Conservation (phyloP, 148 eudicot genomes). For the Agrostemma githago region DNA sequence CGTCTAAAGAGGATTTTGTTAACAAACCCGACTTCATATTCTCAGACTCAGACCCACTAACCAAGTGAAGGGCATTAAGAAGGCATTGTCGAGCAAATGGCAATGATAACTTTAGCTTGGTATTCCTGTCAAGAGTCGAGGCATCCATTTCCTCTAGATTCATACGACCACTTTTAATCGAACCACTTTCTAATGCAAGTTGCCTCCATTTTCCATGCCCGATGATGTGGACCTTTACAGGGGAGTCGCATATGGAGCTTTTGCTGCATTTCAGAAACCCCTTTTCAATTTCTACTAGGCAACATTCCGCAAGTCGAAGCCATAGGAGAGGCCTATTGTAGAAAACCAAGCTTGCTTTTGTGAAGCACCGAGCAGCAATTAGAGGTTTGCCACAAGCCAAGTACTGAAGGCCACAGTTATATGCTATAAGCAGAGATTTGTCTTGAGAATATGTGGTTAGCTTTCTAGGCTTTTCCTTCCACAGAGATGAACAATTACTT, state of each 20-base stretch:
- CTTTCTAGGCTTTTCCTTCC: slow-evolving; percentile 71
- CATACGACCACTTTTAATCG: slow-evolving; percentile 26
- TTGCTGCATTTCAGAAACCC: slow-evolving; percentile 40
- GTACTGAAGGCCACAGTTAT: slow-evolving; percentile 78
- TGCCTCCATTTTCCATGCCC: slow-evolving; percentile 91
- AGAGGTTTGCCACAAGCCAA: slow-evolving; percentile 84
- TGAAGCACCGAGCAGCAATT: slow-evolving; percentile 75
- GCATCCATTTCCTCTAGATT: slow-evolving; percentile 33
- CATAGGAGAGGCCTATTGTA: slow-evolving; percentile 68
- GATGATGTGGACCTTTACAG: slow-evolving; percentile 52
- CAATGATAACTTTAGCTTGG: slow-evolving; percentile 50
- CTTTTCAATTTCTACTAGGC: slow-evolving; percentile 66
- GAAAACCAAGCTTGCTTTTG: slow-evolving; percentile 59
- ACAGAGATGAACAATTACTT: slow-evolving; percentile 41
- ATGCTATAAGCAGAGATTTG: slow-evolving; percentile 60
- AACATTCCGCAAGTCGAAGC: slow-evolving; percentile 90
- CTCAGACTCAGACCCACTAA: slow-evolving; percentile 37
- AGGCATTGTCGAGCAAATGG: slow-evolving; percentile 67
- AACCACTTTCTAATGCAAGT: slow-evolving; percentile 45
- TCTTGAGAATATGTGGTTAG: slow-evolving; percentile 64
- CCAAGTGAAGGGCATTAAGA: slow-evolving; percentile 60
- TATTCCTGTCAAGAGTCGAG: slow-evolving; percentile 29
- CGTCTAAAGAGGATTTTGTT: slow-evolving; percentile 31
- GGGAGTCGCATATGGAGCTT: slow-evolving; percentile 31
- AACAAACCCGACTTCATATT: slow-evolving; percentile 30